These are phyloP conservation scores for Beauveria caledonica DNA, from an alignment of 2,329 filamentous ascomycete genomes.

Conservation along the genomic window DNA sequence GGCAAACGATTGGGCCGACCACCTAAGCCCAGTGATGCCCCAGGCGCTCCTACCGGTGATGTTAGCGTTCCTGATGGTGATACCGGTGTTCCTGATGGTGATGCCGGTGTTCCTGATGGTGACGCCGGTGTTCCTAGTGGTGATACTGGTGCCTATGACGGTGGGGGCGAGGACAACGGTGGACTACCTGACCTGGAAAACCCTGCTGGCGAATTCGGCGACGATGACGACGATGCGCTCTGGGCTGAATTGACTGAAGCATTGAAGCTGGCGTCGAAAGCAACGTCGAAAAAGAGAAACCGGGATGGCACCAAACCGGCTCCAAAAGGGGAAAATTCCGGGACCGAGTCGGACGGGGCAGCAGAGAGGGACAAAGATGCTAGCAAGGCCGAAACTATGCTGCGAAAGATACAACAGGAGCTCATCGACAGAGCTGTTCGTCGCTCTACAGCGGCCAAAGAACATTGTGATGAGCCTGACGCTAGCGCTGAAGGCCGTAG, in stretches of 20 bases:
- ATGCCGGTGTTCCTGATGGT: not conserved
- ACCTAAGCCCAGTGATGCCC: not conserved
- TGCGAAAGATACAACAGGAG: constrained; percentile 7
- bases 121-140: too few relatives aligned
- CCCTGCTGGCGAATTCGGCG: not conserved
- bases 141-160: constrained; percentile 1
- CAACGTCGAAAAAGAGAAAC: not conserved
- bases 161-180: constrained; percentile 3
- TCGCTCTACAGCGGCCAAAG: not conserved
- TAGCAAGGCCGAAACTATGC: not conserved
- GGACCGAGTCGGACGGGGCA: not conserved
- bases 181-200: not conserved
- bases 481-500: constrained; percentile 15
- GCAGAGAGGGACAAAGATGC: not conserved
- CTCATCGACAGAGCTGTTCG: constrained; percentile 6
- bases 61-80: too few relatives aligned
- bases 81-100: not conserved
- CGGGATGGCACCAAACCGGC: not conserved
- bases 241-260: constrained; percentile 6
- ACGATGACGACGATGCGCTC: constrained; percentile 2
- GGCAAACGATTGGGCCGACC: constrained; percentile 10
- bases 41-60: not conserved
- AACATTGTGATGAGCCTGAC: constrained; percentile 24
- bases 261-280: constrained; percentile 1
- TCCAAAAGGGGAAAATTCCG: not conserved